Base-by-base conservation (phyloP, 768 basidiomycete genomes). In the Kwoniella sp. region DNA sequence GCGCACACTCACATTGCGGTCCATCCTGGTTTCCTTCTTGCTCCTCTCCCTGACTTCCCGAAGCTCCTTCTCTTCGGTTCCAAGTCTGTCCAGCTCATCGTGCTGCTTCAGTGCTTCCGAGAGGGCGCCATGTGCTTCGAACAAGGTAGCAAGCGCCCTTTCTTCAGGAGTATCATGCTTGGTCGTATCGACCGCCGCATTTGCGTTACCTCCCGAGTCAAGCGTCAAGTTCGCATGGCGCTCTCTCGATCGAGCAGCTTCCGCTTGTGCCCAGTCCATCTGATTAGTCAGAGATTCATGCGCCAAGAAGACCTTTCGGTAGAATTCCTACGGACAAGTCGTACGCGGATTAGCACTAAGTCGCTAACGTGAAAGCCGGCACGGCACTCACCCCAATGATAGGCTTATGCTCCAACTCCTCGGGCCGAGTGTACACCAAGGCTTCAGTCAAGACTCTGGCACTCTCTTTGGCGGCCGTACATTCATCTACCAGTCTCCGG, bases 221-320 rank as follows among this genome's bases (percentile, higher is more conserved):
- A 65, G 57, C 30, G 50, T 59, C 23, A 65, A n/a, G 9, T 28
- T 30, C 13, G 57, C 63, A 47, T 54, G 57, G 2, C 63, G 56
- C 55, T 74, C 71, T 34, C 90, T 84, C 8, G 89, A 89, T 52
- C 86, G 86, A 70, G 90, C 89, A 1, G 92, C 92, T 15, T 88
- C 86, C 0, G 91, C 88, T 23, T 87, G 86, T 2, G 93, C 93
- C 93, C 93, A 95, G 7, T 90, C 87, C 72, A 96, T 93, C 80
- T 94, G 93, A 12, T 89, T 87, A 68, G 84, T 88, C 28, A 95
- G 87, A 12, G 93, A 85, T 66, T 93, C 92, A 79, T 92, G 91
- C 1, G 91, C 92, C 2, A 86, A 84, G 30, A 86, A 85, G 76
- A 92, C 93, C 74, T 91, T 90, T 17, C 79, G 73, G 72, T 90